phyloP scores from a whole-genome alignment of 169 alveolate species.

The Eimeria brunetti region DNA sequence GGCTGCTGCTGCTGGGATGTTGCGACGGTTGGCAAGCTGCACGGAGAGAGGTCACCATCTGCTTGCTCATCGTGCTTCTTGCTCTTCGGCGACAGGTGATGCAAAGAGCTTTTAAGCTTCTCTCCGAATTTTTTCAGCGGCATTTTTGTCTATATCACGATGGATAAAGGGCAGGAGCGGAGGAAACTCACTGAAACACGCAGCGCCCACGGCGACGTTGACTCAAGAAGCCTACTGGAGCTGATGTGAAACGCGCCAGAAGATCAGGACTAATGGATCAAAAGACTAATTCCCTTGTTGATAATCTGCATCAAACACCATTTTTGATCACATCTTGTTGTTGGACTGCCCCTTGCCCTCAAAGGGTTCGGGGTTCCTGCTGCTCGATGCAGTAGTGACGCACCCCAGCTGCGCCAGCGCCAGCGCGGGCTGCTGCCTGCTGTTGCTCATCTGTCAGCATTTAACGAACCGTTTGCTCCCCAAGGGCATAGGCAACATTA shows the following conservation, averaged over 20 bases:
- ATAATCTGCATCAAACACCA: not conserved
- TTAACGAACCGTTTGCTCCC: not conserved
- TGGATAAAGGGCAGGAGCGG: not conserved
- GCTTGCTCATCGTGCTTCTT: slow-evolving; percentile 40
- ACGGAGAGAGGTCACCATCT: slow-evolving; percentile 70
- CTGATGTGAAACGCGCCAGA: slow-evolving; percentile 7
- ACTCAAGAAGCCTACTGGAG: not conserved
- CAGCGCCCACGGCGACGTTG: not conserved
- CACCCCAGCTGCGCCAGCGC: slow-evolving; percentile 40
- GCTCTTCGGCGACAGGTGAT: slow-evolving; percentile 67
- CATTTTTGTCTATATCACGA: not conserved
- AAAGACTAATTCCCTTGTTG: not conserved
- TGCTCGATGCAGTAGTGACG: slow-evolving; percentile 12
- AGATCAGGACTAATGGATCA: not conserved
- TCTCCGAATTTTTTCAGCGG: slow-evolving; percentile 62
- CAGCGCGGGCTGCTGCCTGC: not conserved
- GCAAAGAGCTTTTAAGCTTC: slow-evolving; percentile 50
- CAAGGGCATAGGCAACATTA: not conserved
- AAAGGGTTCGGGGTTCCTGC: not conserved
- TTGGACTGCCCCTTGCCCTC: not conserved
- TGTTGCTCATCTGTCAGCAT: not conserved
- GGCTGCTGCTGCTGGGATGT: slow-evolving; percentile 61
- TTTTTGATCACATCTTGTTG: not conserved
- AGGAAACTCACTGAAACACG: not conserved
- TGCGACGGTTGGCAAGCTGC: slow-evolving; percentile 43